Evolutionary conservation across 169 alveolate genomes (phyloP), one percentile per base, ranked within the genome.

Genomic region (Plasmodium berghei): DNA sequence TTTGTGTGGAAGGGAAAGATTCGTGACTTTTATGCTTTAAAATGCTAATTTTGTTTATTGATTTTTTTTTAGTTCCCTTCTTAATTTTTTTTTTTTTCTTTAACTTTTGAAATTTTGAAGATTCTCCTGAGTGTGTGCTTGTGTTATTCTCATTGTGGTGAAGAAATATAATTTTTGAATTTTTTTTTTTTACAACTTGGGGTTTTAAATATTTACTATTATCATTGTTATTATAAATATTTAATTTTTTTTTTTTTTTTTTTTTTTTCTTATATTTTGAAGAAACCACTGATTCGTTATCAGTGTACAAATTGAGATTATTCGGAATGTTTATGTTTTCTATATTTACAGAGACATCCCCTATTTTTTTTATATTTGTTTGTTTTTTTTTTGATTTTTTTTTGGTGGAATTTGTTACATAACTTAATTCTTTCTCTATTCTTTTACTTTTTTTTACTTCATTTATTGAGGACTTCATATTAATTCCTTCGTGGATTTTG

Each of bases 21-120:
- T 48, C 69, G n/a, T 58, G 61, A 22, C 61, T 28, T 73, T 73
- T 58, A 22, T 24, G 9, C 12, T 73, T 73, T 58, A 18, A 9
- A 49, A 59, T 22, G 18, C 10, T 71, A 22, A 71, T 71, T n/a
- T 18, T 56, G 26, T 71, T 71, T n/a, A 48, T 12, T 12, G 59
- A 4, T 49, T 14, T 42, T 49, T 71, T 59, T 22, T 69, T 69
- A 40, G 22, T 48, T 6, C 77, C 40, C 34, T 16, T 42, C 5
- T 54, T 64, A 16, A 40, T 18, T 42, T 69, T 6, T 52, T 24
- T 40, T 71, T 26, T 16, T 54, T 26, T 59, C 20, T 72, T 72
- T 72, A 59, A 59, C 12, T 45, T 59, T 20, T 72, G 59, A 9
- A 28, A 54, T 34, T 14, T 59, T 48, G 40, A 9, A 45, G 22